These are phyloP conservation scores for Mucor saturninus DNA, from an alignment of 371 early-diverging fungal genomes.

Conservation along the genomic window DNA sequence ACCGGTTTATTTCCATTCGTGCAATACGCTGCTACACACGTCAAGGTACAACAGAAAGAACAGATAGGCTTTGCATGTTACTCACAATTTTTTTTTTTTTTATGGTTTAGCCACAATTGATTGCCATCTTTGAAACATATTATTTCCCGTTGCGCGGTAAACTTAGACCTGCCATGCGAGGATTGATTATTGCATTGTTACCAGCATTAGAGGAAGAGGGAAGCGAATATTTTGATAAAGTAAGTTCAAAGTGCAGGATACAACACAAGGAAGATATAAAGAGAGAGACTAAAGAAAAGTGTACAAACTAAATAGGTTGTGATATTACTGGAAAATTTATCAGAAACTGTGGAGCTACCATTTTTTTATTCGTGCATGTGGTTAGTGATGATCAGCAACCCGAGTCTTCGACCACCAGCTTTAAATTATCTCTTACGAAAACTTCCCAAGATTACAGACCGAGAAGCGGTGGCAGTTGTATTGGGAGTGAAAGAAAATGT, in stretches of 20 bases:
- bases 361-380: slow-evolving; percentile 86
- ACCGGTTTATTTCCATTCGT: slow-evolving; percentile 93
- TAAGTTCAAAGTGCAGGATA: slow-evolving; percentile 9
- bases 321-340: slow-evolving; percentile 70
- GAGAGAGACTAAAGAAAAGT: background rate
- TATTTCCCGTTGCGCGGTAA: slow-evolving; percentile 74
- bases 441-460: slow-evolving; percentile 69
- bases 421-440: slow-evolving; percentile 78
- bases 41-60: slow-evolving; percentile 61
- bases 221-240: slow-evolving; percentile 81
- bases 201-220: slow-evolving; percentile 93
- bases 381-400: slow-evolving; percentile 74
- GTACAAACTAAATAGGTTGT: slow-evolving; percentile 53
- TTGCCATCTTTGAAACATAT: slow-evolving; percentile 74
- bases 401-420: slow-evolving; percentile 72
- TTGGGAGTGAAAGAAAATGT: slow-evolving; percentile 69
- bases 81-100: background rate
- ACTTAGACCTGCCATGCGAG: slow-evolving; percentile 78
- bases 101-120: slow-evolving; percentile 71
- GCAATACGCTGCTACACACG: slow-evolving; percentile 82
- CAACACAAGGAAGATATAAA: background rate
- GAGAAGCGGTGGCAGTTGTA: slow-evolving; percentile 71
- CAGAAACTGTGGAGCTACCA: slow-evolving; percentile 68
- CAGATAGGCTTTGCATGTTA: too few relatives aligned
- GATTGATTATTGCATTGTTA: slow-evolving; percentile 81